These are phyloP conservation scores for Acer yangbiense DNA, from an alignment of 345 rosid species.

Conservation along the genomic window DNA sequence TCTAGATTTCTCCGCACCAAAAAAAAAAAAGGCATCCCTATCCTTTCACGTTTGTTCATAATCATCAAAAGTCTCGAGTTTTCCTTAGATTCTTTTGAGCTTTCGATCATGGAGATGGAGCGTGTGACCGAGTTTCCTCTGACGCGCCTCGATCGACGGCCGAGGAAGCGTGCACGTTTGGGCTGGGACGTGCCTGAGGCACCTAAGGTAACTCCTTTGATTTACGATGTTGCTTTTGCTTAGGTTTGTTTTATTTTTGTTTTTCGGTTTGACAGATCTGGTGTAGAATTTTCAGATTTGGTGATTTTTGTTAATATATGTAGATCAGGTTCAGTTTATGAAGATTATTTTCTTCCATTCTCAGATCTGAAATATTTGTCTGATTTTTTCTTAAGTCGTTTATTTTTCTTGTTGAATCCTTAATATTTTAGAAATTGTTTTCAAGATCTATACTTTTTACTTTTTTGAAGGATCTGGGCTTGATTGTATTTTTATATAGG, in stretches of 20 bases:
- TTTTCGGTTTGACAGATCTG: constrained; percentile 16
- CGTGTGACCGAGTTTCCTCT: constrained; percentile 73
- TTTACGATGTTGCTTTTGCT: neutral
- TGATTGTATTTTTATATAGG: neutral
- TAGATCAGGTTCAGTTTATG: neutral
- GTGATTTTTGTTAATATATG: neutral
- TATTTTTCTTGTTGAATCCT: neutral
- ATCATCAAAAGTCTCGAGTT: neutral
- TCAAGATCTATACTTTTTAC: neutral
- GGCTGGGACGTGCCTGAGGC: constrained; percentile 86
- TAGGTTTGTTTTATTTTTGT: constrained; percentile 6
- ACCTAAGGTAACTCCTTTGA: constrained; percentile 52
- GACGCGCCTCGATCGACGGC: constrained; percentile 75
- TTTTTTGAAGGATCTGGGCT: neutral
- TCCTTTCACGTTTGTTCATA: neutral
- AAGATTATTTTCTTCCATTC: neutral
- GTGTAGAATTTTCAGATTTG: neutral
- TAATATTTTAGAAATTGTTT: neutral
- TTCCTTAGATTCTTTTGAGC: neutral
- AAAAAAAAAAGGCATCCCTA: neutral
- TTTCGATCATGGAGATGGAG: constrained; percentile 78
- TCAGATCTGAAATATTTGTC: neutral
- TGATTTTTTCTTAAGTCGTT: neutral
- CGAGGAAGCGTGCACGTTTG: constrained; percentile 83
- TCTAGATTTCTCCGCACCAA: neutral